Conservation (phyloP, 345 rosid species). For the Corchorus capsularis region DNA sequence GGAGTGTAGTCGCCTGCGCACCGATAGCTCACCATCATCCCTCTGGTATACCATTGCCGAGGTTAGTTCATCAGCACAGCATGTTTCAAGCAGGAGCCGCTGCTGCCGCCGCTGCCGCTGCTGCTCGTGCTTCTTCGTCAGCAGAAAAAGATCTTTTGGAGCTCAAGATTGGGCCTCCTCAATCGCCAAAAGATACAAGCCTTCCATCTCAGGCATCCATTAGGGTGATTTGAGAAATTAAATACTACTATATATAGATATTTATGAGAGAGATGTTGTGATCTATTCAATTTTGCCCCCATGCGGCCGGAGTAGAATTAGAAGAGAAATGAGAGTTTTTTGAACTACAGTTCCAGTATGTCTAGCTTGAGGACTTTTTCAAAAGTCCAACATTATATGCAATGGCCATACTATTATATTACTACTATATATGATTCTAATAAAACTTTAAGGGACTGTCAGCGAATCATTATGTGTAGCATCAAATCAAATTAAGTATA, state of each 20-base stretch:
- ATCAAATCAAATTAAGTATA: too few species aligned
- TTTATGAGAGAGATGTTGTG: not conserved
- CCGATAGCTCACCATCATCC: slow-evolving; percentile 12
- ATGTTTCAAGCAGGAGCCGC: not conserved
- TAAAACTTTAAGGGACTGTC: too few species aligned
- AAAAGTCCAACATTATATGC: too few species aligned
- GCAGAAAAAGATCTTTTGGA: slow-evolving; percentile 6
- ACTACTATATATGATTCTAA: too few species aligned
- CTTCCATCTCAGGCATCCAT: slow-evolving; percentile 4
- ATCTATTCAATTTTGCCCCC: not conserved
- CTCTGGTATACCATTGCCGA: slow-evolving; percentile 2
- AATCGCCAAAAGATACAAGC: not conserved
- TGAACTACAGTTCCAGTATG: not conserved
- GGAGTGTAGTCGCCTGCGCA: not conserved
- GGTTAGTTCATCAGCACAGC: not conserved
- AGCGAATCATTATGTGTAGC: too few species aligned
- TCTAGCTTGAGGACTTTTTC: not conserved
- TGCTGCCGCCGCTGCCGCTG: not conserved
- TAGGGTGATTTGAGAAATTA: not conserved
- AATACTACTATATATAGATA: not conserved
- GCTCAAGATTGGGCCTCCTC: slow-evolving; percentile 16
- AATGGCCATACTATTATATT: too few species aligned
- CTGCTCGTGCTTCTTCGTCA: not conserved
- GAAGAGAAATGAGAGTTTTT: not conserved
- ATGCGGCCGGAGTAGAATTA: not conserved